Evolutionary conservation across 1,284 basidiomycete genomes (phyloP), one percentile per base, ranked within the genome.

Genomic region (Leucoagaricus sp.): DNA sequence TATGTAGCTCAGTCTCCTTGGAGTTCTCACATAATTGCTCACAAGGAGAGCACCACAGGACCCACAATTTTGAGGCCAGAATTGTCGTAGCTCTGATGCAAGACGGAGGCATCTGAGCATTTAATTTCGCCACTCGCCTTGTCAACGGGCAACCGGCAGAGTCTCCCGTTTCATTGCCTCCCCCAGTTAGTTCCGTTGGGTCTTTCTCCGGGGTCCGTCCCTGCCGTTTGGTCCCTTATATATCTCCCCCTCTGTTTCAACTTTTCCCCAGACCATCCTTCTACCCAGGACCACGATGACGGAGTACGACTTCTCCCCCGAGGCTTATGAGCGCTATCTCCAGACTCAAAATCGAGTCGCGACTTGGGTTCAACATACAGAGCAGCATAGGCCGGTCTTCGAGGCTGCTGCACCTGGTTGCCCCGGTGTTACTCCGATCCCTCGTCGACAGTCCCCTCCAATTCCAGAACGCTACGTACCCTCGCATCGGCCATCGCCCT

Each of bases 291-390:
- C 40, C 19, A 33, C 51, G 40, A 60, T 60, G 59, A 60, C 59
- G 26, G 59, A 60, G 56, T 60, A 60, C 56, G 59, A 60, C 51
- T 60, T 53, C 45, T 60, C 59, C 23, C 56, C 59, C 4, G 59
- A 53, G 38, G 59, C 53, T 3, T 58, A 60, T 34, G 59, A 60
- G 13, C 59, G 57, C 47, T 57, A 51, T 17, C 26, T 54, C 36
- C 56, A 54, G 48, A 60, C 53, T 13, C 59, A 55, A 29, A 52
- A 49, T 40, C 53, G 59, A 34, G 56, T 60, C 21, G 53, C 56
- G 31, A 51, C 40, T 17, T 60, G 59, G 59, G 56, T 60, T 1
- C 52, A 58, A 10, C 49, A 52, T 29, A 60, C 59, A 2, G 57
- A 60, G 31, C 49, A 40, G 23, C 59, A 60, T 42, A 46, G 55